phyloP scores from a whole-genome alignment of 2,329 filamentous ascomycete genomes.

The Penicillium sp. region DNA sequence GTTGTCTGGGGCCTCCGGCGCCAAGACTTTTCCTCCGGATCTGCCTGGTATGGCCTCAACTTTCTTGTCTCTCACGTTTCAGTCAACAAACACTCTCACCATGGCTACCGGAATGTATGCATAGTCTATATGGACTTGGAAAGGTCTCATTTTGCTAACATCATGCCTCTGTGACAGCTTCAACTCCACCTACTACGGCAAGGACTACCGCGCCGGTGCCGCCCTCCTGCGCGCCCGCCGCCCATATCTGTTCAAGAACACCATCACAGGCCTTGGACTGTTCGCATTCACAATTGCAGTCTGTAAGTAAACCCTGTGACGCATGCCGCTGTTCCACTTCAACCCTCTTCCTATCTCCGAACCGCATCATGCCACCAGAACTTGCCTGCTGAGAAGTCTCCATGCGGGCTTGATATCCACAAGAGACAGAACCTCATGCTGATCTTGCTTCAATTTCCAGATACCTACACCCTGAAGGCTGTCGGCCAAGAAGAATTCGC shows the following conservation, averaged over 20 bases:
- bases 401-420: neutral
- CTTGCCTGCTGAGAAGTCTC: neutral
- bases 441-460: constrained; percentile 41
- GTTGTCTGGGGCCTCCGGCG: constrained; percentile 7
- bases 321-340: neutral
- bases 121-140: neutral
- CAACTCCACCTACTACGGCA: constrained; percentile 89
- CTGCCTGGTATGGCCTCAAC: constrained; percentile 15
- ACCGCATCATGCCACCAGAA: constrained; percentile 9
- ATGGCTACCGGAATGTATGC: constrained; percentile 29
- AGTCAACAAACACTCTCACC: constrained; percentile 6
- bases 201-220: constrained; percentile 77
- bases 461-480: constrained; percentile 72
- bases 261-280: constrained; percentile 74
- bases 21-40: constrained; percentile 23
- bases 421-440: neutral
- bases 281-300: constrained; percentile 75
- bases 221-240: constrained; percentile 88
- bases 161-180: constrained; percentile 43
- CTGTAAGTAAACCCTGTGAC: constrained; percentile 62
- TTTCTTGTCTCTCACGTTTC: constrained; percentile 7
- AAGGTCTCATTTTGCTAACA: constrained; percentile 5
- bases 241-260: constrained; percentile 89
- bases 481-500: constrained; percentile 97
- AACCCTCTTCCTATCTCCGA: neutral